Conservation (phyloP, 2,329 filamentous ascomycete genomes). For the Aspergillus caelatus region DNA sequence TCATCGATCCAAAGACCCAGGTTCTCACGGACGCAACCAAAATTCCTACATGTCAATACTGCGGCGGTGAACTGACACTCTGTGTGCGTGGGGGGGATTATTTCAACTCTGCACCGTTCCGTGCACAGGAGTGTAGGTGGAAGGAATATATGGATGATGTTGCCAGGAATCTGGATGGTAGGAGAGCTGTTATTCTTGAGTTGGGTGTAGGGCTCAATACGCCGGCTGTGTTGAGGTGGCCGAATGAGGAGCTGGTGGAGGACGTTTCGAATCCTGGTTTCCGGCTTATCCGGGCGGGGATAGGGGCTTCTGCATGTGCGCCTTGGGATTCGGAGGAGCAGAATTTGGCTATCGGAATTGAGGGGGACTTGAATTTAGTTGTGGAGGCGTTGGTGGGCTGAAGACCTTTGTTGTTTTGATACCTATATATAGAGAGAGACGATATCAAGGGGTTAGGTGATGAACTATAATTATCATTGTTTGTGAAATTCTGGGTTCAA, state of each 20-base stretch:
- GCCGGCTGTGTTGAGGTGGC: constrained; percentile 25
- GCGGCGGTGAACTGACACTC: constrained; percentile 21
- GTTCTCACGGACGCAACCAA: constrained; percentile 14
- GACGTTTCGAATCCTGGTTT: constrained; percentile 5
- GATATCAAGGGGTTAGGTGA: not conserved
- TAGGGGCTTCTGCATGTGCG: constrained; percentile 23
- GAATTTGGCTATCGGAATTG: constrained; percentile 19
- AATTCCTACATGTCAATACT: constrained; percentile 21
- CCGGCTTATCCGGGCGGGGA: constrained; percentile 21
- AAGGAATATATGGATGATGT: not conserved
- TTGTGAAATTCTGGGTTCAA: not conserved
- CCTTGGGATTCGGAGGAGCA: constrained; percentile 24
- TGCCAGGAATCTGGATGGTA: not conserved
- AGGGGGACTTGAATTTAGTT: constrained; percentile 15
- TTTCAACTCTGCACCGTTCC: constrained; percentile 23
- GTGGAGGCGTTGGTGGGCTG: constrained; percentile 5
- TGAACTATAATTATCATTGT: too few relatives aligned
- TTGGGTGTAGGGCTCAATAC: constrained; percentile 28
- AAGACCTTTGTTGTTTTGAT: not conserved
- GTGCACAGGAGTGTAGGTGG: constrained; percentile 17
- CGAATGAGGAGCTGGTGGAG: constrained; percentile 24
- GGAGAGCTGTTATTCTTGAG: constrained; percentile 21
- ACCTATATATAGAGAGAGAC: not conserved
- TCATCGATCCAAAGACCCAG: constrained; percentile 20
- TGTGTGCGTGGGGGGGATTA: constrained; percentile 27